Conservation (phyloP, 106 monocot species). For the Phalaenopsis equestris region DNA sequence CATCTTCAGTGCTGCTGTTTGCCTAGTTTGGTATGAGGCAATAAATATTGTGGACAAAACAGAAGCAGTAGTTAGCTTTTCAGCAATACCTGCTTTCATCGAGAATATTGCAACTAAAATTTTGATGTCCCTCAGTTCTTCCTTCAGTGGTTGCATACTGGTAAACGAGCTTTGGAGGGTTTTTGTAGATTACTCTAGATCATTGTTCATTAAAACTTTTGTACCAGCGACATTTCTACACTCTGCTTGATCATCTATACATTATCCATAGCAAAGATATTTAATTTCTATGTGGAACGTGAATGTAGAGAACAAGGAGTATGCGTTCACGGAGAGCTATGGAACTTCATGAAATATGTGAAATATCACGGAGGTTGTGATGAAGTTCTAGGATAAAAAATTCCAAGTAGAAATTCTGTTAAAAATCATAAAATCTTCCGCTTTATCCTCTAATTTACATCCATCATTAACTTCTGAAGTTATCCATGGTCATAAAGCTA, state of each 20-base stretch:
- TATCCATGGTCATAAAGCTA: neutral
- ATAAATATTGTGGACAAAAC: conserved; percentile 20
- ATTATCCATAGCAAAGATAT: neutral
- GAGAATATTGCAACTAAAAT: conserved; percentile 85
- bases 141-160: conserved; percentile 83
- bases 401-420: no score
- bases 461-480: neutral
- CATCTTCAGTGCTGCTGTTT: conserved; percentile 69
- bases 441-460: neutral
- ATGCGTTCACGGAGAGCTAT: neutral
- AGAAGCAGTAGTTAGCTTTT: conserved; percentile 10
- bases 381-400: neutral
- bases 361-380: neutral
- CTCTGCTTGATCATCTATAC: neutral
- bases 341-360: neutral
- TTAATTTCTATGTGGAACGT: neutral
- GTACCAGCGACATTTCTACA: neutral
- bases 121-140: conserved; percentile 79
- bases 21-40: conserved; percentile 84
- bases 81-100: conserved; percentile 44
- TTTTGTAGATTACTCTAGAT: conserved; percentile 2
- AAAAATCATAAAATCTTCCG: no score
- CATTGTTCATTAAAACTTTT: conserved; percentile 6
- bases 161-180: conserved; percentile 25
- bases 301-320: neutral